Percentiles rank a stretch among this genome's conserved stretches.
These are phyloP conservation scores for Ustilago trichophora DNA, from an alignment of 1,284 basidiomycete species.

Conservation along the genomic window DNA sequence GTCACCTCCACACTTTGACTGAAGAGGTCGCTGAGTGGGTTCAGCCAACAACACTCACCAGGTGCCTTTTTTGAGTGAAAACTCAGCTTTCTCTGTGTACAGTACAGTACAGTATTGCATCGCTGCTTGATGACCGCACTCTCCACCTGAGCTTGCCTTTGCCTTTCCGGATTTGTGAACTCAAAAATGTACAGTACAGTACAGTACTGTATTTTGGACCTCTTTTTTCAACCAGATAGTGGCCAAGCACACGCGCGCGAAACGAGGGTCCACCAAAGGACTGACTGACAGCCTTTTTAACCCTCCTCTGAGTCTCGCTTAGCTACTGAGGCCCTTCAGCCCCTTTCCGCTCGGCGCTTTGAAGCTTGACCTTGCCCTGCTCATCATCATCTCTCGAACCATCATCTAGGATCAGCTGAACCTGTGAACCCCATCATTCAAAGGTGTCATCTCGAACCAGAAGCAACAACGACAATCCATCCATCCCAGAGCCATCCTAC, in stretches of 20 bases:
- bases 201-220: neutral
- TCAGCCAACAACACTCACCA: neutral
- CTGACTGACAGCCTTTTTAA: no score
- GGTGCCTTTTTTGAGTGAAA: no score
- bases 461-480: neutral
- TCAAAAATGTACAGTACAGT: no score
- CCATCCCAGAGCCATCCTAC: neutral
- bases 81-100: neutral
- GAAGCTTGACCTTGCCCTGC: neutral
- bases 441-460: neutral
- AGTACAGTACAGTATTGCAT: no score
- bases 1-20: slow-evolving; percentile 5
- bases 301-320: slow-evolving; percentile 8
- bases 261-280: slow-evolving; percentile 6
- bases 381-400: neutral
- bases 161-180: slow-evolving; percentile 19
- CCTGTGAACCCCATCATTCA: no score
- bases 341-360: slow-evolving; percentile 14
- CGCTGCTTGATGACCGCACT: slow-evolving; percentile 34
- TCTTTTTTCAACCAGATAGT: neutral
- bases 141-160: neutral
- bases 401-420: slow-evolving; percentile 12
- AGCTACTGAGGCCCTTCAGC: slow-evolving; percentile 2
- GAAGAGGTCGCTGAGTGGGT: neutral
- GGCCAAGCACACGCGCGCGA: slow-evolving; percentile 10